Evolutionary conservation across 805 yeast genomes (phyloP).

Genomic region (Ogataea nonfermentans): DNA sequence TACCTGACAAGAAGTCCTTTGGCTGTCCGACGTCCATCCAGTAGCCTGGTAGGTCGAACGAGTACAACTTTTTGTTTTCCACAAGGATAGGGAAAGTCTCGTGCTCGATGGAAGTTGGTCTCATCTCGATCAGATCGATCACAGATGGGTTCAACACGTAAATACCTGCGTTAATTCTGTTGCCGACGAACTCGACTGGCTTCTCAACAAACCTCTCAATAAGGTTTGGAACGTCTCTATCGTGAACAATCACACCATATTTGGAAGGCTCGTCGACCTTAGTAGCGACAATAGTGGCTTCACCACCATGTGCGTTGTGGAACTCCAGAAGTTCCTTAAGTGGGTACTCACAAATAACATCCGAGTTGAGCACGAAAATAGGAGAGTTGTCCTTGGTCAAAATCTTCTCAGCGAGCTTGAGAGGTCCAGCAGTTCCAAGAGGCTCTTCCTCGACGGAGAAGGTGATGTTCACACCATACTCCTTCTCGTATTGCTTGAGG

Average conservation of each 20-base stretch:
- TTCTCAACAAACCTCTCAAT: conserved; percentile 99
- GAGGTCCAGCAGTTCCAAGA: conserved; percentile 98
- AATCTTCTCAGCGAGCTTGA: conserved; percentile 92
- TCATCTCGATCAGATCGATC: conserved; percentile 92
- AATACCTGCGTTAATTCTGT: conserved; percentile 99
- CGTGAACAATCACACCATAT: conserved; percentile 99
- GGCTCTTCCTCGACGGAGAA: conserved; percentile 99
- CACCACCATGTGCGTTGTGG: conserved; percentile 96
- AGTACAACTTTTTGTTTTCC: conserved; percentile 82
- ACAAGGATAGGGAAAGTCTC: conserved; percentile 98
- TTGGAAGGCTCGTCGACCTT: conserved; percentile 99
- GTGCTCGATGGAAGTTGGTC: conserved; percentile 99
- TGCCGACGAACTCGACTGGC: conserved; percentile 99
- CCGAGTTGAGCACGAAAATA: conserved; percentile 96
- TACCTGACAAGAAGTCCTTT: conserved; percentile 97
- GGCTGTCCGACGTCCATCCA: conserved; percentile 99
- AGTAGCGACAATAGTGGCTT: conserved; percentile 98
- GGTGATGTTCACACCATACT: conserved; percentile 91
- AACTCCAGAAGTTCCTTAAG: conserved; percentile 86
- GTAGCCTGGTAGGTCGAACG: conserved; percentile 97
- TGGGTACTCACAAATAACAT: conserved; percentile 98
- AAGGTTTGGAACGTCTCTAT: conserved; percentile 90
- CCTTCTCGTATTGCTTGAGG: conserved; percentile 88
- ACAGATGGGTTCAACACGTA: conserved; percentile 97
- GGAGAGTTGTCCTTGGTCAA: conserved; percentile 94